These are phyloP conservation scores for Mycosarcoma mackinlayi DNA, from an alignment of 1,284 basidiomycete genomes.

Conservation along the genomic window DNA sequence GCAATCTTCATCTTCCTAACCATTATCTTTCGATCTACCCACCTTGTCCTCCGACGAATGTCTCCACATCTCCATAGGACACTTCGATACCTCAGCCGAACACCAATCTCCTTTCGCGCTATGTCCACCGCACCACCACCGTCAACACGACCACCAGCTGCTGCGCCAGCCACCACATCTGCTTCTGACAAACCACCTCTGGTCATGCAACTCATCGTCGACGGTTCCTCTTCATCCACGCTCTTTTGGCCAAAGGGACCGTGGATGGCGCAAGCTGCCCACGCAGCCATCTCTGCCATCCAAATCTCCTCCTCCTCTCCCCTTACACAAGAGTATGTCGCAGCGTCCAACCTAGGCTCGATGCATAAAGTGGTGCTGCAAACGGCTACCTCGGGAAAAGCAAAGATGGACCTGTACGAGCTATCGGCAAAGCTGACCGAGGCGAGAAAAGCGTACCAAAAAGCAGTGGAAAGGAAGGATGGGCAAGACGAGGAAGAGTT, in stretches of 20 bases:
- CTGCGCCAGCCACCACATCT: background rate
- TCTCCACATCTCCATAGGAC: background rate
- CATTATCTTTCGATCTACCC: background rate
- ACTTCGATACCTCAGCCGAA: background rate
- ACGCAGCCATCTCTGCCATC: slow-evolving; percentile 71
- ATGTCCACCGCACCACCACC: slow-evolving; percentile 13
- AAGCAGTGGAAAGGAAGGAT: background rate
- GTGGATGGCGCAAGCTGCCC: slow-evolving; percentile 74
- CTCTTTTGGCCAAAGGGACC: slow-evolving; percentile 73
- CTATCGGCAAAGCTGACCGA: slow-evolving; percentile 64
- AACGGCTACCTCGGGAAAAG: slow-evolving; percentile 46
- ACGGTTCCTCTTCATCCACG: slow-evolving; percentile 16
- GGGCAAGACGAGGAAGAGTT: slow-evolving; percentile 38
- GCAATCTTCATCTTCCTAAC: background rate
- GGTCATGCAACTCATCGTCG: slow-evolving; percentile 67
- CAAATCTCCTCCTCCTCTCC: slow-evolving; percentile 22
- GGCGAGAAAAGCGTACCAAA: slow-evolving; percentile 29
- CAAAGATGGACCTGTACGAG: slow-evolving; percentile 49
- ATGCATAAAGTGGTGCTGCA: slow-evolving; percentile 67
- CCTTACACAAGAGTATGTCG: slow-evolving; percentile 46
- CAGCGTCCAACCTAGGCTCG: slow-evolving; percentile 27
- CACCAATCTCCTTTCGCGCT: background rate
- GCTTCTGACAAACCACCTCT: slow-evolving; percentile 30
- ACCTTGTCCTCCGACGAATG: background rate
- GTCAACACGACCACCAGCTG: slow-evolving; percentile 1